Base-by-base conservation (phyloP, 1,284 basidiomycete species). In the Ganoderma sinense region DNA sequence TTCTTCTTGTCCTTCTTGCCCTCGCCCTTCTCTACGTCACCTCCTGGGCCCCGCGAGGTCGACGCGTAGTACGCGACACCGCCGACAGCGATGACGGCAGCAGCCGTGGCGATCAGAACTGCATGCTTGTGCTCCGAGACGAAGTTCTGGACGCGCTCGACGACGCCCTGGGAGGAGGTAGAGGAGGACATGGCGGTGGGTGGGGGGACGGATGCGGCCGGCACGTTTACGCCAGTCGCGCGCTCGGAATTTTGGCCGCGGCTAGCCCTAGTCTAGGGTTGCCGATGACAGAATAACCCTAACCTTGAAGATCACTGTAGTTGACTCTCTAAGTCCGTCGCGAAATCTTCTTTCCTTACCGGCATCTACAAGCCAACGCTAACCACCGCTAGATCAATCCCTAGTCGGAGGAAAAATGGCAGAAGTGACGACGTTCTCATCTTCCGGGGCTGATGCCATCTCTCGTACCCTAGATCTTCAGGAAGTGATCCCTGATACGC, bases 1-100 rank as follows among this genome's bases (percentile, higher is more conserved):
- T 88, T 90, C 82, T 87, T 87, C 78, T 84, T 88, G 71, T 86
- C 85, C 79, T 86, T 80, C 73, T 79, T 88, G 69, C 82, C 77
- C 74, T 85, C 85, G 73, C 82, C 85, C 82, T 86, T 88, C 80
- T 87, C 86, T 68, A 80, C 75, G 78, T 85, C 84, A 53, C 77
- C 78, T 36, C 77, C 61, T 68, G 72, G 73, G 70, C 73, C 80
- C 74, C 77, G 78, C 45, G 89, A 88, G 62, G 88, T 86, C 18
- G 91, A 88, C 36, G 89, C 87, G 78, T 93, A 94, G 81, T 95
- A 96, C 33, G 90, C 92, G 61, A 89, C 91, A 62, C 92, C 94
- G 64, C 92, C 93, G 51, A 89, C 91, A 60, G 91, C 94, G 71
- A 93, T 83, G 62, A 90, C 89, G 45, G 91, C 91, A 0, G 91